Conservation (phyloP, 306 rosid genomes). For the barrel medic (Medicago truncatula) region MtrunA17r5.0-ANR NC_053042.1:24820501-24821000, state of each 20-base stretch:
- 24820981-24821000: constrained; percentile 82
- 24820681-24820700: constrained; percentile 12
- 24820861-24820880: constrained; percentile 14
- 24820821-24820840: constrained; percentile 24
- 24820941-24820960: constrained; percentile 37
- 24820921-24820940: not conserved
- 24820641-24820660: constrained; percentile 10
- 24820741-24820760: constrained; percentile 24
- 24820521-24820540: too few species aligned
- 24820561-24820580: too few species aligned
- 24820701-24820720: not conserved
- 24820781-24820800: constrained; percentile 31
- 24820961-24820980: constrained; percentile 71
- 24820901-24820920: not conserved
- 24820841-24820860: constrained; percentile 19
- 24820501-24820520: too few species aligned
- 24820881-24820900: not conserved
- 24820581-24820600: too few species aligned
- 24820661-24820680: constrained; percentile 2
- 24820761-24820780: constrained; percentile 21
- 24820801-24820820: constrained; percentile 18
- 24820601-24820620: too few species aligned
- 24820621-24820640: not conserved
- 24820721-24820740: constrained; percentile 15
- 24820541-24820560: too few species aligned